phyloP scores from a whole-genome alignment of 805 yeast species.

The Candida dajiaensis region DNA sequence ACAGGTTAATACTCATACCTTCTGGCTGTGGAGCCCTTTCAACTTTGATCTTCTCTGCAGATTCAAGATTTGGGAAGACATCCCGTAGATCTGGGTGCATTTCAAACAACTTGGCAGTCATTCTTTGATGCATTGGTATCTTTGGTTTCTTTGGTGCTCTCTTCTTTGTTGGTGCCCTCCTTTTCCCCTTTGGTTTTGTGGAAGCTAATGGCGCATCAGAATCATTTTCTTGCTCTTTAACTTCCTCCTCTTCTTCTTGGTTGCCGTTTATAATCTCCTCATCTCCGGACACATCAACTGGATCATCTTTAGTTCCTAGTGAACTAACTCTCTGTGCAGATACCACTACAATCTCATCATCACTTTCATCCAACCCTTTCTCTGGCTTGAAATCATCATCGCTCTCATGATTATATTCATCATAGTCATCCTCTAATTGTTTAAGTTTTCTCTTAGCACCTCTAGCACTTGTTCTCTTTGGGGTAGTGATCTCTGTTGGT shows the following conservation, averaged over 20 bases:
- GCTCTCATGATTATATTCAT: conserved; percentile 25
- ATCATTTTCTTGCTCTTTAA: conserved; percentile 15
- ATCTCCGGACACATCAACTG: conserved; percentile 11
- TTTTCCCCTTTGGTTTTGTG: conserved; percentile 11
- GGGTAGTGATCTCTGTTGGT: conserved; percentile 1
- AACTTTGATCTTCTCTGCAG: conserved; percentile 39
- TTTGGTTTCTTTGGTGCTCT: conserved; percentile 37
- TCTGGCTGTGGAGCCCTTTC: conserved; percentile 68
- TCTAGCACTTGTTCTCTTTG: conserved; percentile 20
- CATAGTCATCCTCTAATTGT: conserved; percentile 28
- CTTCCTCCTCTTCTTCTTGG: conserved; percentile 8
- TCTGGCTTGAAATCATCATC: conserved; percentile 19
- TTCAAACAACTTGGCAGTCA: conserved; percentile 61
- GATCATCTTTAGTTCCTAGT: conserved; percentile 13
- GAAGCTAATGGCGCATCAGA: conserved; percentile 25
- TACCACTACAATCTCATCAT: conserved; percentile 19
- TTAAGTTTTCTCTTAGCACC: conserved; percentile 22
- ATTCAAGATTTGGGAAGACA: conserved; percentile 61
- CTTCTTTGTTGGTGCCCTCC: conserved; percentile 13
- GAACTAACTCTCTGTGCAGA: neutral
- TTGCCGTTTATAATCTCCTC: conserved; percentile 3
- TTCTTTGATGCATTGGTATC: conserved; percentile 61
- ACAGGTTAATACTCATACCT: conserved; percentile 63
- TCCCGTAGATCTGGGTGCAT: conserved; percentile 74
- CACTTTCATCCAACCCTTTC: conserved; percentile 16